Conservation (phyloP, 345 rosid species). For the Salix suchowensis region DNA sequence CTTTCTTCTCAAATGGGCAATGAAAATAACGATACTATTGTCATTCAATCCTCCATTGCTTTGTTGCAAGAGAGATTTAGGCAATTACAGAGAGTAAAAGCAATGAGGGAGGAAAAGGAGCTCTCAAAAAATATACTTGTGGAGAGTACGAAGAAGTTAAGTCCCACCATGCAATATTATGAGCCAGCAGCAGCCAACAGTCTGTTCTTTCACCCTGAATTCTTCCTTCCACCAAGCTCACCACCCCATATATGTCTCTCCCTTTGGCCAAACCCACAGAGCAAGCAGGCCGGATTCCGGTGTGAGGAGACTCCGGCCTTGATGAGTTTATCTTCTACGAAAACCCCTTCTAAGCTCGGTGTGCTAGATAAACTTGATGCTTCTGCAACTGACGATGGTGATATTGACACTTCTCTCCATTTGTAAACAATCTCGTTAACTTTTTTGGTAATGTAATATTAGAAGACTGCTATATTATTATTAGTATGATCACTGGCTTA, state of each 20-base stretch:
- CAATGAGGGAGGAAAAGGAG: slow-evolving; percentile 61
- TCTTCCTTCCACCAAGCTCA: neutral
- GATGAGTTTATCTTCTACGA: neutral
- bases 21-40: slow-evolving; percentile 40
- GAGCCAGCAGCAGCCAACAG: neutral
- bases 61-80: slow-evolving; percentile 73
- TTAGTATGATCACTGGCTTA: neutral
- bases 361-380: neutral
- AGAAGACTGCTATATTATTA: neutral
- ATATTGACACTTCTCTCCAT: slow-evolving; percentile 12
- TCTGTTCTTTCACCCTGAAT: slow-evolving; percentile 1
- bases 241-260: neutral
- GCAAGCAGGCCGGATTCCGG: neutral
- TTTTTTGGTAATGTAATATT: neutral
- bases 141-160: neutral
- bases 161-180: neutral
- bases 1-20: slow-evolving; percentile 36
- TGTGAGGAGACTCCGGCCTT: neutral
- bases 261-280: neutral
- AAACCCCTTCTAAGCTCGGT: neutral
- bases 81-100: slow-evolving; percentile 53
- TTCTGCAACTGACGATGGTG: neutral
- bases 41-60: slow-evolving; percentile 57
- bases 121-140: slow-evolving; percentile 23
- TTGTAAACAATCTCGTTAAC: neutral